Base-by-base conservation (phyloP, 2,329 filamentous ascomycete species). In the Plectosphaerella sp. region DNA sequence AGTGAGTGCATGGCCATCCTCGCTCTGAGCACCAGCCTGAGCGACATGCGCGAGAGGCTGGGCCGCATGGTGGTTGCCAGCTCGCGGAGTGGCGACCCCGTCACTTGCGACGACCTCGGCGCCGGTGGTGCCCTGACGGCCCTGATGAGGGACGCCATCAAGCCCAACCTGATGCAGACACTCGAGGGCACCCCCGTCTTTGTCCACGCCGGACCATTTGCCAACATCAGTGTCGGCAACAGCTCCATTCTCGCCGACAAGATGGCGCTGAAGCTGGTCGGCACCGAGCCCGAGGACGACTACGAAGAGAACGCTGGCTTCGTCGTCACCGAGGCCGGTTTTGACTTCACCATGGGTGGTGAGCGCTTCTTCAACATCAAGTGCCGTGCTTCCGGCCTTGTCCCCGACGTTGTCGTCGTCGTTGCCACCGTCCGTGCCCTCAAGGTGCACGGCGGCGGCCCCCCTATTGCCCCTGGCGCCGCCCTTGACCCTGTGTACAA, bases 331-430 rank as follows among this genome's bases (percentile, higher is more conserved):
- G 94, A 99, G 72, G 93, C 94, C 50, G 94, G 94, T 10, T 99
- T 99, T 70, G 94, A 99, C 72, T 99, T 99, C 75, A 97, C 94
- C 63, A 99, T 99, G 94, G 94, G 94, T 58, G 94, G 94, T 57
- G 94, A 99, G 80, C 88, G 94, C 49, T 99, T 99, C 81, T 97
- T 99, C 84, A 97, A 99, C 78, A 97, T 99, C 79, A 99, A 99
- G 80, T 97, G 94, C 76, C 88, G 94, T 55, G 89, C 91, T 10
- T 97, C 93, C 6, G 93, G 93, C 22, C 86, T 99, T 45, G 84
- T 91, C 3, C 94, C 94, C 2, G 94, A 99, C 64, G 90, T 91
- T 2, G 92, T 96, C 7, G 91, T 99, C 45, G 86, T 99, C 54
- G 94, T 99, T 37, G 93, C 94, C 22, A 99, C 94, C 3, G 89